phyloP scores from a whole-genome alignment of 1,284 basidiomycete species.

The Coniferiporia sulphurascens region DNA sequence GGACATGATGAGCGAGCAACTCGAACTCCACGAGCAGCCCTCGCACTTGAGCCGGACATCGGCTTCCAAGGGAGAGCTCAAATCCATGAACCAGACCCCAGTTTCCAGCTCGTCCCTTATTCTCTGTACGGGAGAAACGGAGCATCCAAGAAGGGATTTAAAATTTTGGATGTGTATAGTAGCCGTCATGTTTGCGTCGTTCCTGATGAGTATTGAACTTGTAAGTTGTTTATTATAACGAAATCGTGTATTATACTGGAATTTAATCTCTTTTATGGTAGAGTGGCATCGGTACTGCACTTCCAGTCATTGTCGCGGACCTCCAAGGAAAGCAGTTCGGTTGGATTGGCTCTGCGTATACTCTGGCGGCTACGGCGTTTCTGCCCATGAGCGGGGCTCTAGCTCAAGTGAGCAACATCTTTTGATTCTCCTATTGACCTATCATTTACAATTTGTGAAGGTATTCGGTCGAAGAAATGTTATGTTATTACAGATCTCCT shows the following conservation, averaged over 20 bases:
- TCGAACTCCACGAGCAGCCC: too few species aligned
- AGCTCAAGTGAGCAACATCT: slow-evolving; percentile 17
- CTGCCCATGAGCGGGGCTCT: slow-evolving; percentile 23
- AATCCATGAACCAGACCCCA: too few species aligned
- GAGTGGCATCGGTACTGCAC: slow-evolving; percentile 19
- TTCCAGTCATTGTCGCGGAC: slow-evolving; percentile 23
- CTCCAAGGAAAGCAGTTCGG: slow-evolving; percentile 25
- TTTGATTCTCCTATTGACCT: neutral
- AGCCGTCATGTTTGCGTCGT: slow-evolving; percentile 10
- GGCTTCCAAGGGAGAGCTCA: too few species aligned
- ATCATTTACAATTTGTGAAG: slow-evolving; percentile 6
- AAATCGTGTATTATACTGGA: neutral
- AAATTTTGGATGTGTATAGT: slow-evolving; percentile 19
- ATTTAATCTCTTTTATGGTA: neutral
- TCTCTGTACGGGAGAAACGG: too few species aligned
- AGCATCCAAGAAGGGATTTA: neutral
- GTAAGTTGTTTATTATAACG: slow-evolving; percentile 5
- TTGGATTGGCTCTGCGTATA: slow-evolving; percentile 28
- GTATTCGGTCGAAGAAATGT: slow-evolving; percentile 33
- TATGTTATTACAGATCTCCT: slow-evolving; percentile 29
- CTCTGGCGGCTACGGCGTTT: slow-evolving; percentile 23
- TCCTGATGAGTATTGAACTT: slow-evolving; percentile 15
- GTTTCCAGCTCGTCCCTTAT: too few species aligned
- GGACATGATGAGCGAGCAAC: too few species aligned
- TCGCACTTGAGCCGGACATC: too few species aligned